Conservation (phyloP, 805 yeast species). For the Kazachstania viticola region DNA sequence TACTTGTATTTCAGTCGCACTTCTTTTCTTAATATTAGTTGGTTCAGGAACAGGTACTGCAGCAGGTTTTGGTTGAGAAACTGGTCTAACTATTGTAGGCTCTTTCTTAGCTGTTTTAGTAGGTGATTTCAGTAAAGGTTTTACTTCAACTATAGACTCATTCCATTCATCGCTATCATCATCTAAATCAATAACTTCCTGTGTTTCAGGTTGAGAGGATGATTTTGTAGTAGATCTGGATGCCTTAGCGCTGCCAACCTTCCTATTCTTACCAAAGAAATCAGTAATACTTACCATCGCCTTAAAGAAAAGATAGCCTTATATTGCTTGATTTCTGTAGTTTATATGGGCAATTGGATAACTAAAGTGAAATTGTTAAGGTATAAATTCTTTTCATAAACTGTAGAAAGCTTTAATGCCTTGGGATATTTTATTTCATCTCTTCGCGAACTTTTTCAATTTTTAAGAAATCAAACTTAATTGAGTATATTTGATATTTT, state of each 20-base stretch:
- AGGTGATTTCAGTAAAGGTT: not conserved
- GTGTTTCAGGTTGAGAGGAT: constrained; percentile 7
- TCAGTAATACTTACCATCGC: constrained; percentile 26
- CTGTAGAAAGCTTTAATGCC: too few species aligned
- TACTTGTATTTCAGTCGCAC: not conserved
- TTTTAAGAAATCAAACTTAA: too few species aligned
- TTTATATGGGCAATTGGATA: too few species aligned
- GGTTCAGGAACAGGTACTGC: not conserved
- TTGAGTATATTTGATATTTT: too few species aligned
- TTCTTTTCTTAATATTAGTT: not conserved
- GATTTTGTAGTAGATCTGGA: constrained; percentile 1
- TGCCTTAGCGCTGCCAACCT: not conserved
- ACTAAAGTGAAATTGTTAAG: too few species aligned
- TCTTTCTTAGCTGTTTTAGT: not conserved
- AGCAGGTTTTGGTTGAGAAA: not conserved
- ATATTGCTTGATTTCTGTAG: too few species aligned
- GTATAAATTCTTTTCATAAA: too few species aligned
- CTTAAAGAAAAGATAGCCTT: too few species aligned
- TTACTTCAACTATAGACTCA: constrained; percentile 2
- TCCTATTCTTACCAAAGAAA: constrained; percentile 26
- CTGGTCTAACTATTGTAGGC: not conserved
- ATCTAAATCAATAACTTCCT: constrained; percentile 21
- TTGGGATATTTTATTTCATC: too few species aligned
- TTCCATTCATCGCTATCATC: constrained; percentile 21
- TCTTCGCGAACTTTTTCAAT: too few species aligned